Percentiles rank a stretch among this genome's conserved stretches.
These are phyloP conservation scores for Echeveria elegans DNA, from an alignment of 164 flowering plant genomes.

Conservation along the genomic window DNA sequence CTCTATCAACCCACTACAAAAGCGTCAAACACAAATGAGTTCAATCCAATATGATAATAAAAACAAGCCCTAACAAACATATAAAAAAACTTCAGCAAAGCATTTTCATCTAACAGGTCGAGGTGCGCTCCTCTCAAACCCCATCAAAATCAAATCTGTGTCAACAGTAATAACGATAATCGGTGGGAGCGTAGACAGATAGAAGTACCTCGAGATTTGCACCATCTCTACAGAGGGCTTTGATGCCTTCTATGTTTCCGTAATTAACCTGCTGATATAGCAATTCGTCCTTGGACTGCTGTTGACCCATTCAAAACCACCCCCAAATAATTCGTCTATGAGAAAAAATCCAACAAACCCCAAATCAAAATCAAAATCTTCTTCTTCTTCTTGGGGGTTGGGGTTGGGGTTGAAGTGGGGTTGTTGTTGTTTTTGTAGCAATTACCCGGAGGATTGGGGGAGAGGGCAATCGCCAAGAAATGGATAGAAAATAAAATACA, in stretches of 20 bases:
- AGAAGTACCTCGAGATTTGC: conserved; percentile 55
- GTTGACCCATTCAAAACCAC: conserved; percentile 43
- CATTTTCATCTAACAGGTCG: not conserved
- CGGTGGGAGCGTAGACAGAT: not conserved
- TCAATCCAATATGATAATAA: not conserved
- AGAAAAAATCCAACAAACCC: no score
- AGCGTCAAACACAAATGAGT: not conserved
- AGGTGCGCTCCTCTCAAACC: not conserved
- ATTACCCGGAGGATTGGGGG: not conserved
- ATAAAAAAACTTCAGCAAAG: not conserved
- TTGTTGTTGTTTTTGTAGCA: no score
- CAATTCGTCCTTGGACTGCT: conserved; percentile 58
- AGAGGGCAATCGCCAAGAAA: no score
- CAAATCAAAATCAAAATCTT: no score
- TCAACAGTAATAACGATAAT: no score
- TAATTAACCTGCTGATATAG: conserved; percentile 45
- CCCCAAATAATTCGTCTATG: no score
- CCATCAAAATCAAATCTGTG: no score
- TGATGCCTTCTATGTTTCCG: conserved; percentile 46
- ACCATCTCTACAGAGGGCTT: conserved; percentile 42
- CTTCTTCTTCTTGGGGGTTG: no score
- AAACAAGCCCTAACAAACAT: no score
- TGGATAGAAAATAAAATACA: no score
- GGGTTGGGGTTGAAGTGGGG: no score
- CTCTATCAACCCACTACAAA: conserved; percentile 16